phyloP scores from a whole-genome alignment of 2,329 filamentous ascomycete genomes.

The Botrytis cinerea region DNA sequence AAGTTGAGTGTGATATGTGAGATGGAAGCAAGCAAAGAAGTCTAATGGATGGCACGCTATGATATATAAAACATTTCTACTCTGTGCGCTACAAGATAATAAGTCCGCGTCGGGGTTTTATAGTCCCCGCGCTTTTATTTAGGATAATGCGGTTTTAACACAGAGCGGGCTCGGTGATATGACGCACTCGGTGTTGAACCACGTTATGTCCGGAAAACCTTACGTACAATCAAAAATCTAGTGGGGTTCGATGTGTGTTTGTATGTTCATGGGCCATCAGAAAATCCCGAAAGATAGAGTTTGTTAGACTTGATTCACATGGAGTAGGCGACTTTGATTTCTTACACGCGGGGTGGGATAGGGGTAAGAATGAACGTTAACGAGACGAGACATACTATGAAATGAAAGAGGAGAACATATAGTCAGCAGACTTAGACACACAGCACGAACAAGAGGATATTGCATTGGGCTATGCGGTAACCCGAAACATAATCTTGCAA shows the following conservation, averaged over 20 bases:
- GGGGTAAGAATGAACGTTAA: background rate
- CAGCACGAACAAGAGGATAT: background rate
- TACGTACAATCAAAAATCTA: rapidly evolving
- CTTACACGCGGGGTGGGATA: background rate
- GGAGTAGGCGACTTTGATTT: background rate
- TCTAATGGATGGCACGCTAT: background rate
- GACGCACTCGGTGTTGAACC: no score
- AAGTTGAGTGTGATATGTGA: background rate
- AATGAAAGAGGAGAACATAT: background rate
- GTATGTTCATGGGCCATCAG: no score
- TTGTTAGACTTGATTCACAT: background rate
- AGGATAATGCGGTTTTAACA: no score
- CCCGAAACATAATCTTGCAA: background rate
- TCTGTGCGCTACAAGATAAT: no score
- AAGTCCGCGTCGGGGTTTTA: background rate
- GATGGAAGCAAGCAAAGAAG: background rate
- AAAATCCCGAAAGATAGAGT: background rate
- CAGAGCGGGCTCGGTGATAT: no score
- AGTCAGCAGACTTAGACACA: background rate
- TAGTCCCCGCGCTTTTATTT: background rate
- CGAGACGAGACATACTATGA: background rate
- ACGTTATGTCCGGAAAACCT: background rate
- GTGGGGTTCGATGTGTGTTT: background rate
- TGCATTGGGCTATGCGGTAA: background rate
- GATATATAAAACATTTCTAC: background rate